A percentile compares a stretch with the other conserved stretches of the same genome.
Conservation (phyloP, 202 grass and related monocot species). For the Digitaria exilis region DNA sequence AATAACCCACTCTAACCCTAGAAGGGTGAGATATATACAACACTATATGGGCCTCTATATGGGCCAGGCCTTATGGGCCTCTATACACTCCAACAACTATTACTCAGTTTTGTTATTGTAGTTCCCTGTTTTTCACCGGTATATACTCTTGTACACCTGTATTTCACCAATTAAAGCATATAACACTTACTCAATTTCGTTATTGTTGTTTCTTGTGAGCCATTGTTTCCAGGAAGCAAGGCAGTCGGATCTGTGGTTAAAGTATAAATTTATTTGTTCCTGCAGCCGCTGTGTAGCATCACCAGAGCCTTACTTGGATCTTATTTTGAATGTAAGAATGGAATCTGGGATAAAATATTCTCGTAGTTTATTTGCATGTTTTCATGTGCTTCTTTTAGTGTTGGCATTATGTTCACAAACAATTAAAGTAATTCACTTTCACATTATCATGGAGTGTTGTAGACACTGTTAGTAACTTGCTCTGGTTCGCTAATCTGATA, state of each 20-base stretch:
- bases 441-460: background rate
- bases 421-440: background rate
- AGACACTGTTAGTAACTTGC: slow-evolving; percentile 4
- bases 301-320: slow-evolving; percentile 60
- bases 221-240: slow-evolving; percentile 54
- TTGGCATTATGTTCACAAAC: background rate
- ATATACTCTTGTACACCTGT: too few species aligned
- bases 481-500: background rate
- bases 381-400: background rate
- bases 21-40: too few species aligned
- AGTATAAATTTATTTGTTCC: slow-evolving; percentile 81
- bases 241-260: slow-evolving; percentile 68
- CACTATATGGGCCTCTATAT: too few species aligned
- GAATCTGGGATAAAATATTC: slow-evolving; percentile 22
- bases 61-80: too few species aligned
- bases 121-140: too few species aligned
- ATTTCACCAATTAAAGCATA: too few species aligned
- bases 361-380: slow-evolving; percentile 4
- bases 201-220: background rate
- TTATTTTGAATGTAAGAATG: slow-evolving; percentile 81
- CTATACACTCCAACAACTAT: too few species aligned
- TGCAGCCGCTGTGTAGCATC: slow-evolving; percentile 70
- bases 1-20: too few species aligned
- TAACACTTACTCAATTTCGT: background rate
- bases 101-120: too few species aligned